Percentiles rank a stretch among this genome's conserved stretches.
These are phyloP conservation scores for Chrysanthemum makinoi DNA, from an alignment of 129 eudicot genomes.

Conservation along the genomic window DNA sequence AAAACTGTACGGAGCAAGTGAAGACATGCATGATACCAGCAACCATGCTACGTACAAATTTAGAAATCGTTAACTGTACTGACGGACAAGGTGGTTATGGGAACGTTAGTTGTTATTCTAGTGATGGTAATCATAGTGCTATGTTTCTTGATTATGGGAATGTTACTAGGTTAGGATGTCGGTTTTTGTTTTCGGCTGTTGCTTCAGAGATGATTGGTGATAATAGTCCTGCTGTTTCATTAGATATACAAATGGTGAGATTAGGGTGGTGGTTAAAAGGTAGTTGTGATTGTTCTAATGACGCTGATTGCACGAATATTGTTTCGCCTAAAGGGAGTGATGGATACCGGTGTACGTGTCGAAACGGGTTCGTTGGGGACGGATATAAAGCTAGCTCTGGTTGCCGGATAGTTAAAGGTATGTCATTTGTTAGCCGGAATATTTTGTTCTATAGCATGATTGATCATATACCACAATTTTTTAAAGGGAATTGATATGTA, in stretches of 20 bases:
- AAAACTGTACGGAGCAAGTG: slow-evolving; percentile 45
- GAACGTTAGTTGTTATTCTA: slow-evolving; percentile 60
- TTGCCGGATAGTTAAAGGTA: slow-evolving; percentile 46
- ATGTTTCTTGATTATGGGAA: slow-evolving; percentile 38
- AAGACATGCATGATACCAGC: slow-evolving; percentile 55
- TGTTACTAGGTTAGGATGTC: slow-evolving; percentile 36
- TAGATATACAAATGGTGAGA: slow-evolving; percentile 53
- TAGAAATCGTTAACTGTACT: slow-evolving; percentile 46
- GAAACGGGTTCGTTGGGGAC: slow-evolving; percentile 43
- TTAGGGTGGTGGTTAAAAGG: slow-evolving; percentile 69
- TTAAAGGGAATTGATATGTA: too few species aligned
- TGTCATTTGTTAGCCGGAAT: slow-evolving; percentile 4
- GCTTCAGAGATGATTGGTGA: slow-evolving; percentile 39
- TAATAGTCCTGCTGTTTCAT: slow-evolving; percentile 38
- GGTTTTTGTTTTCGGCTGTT: slow-evolving; percentile 44
- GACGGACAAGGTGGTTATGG: slow-evolving; percentile 9
- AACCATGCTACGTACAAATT: slow-evolving; percentile 43
- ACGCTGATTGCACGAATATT: slow-evolving; percentile 33
- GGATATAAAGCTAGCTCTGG: slow-evolving; percentile 43
- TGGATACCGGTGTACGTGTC: slow-evolving; percentile 46
- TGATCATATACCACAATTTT: too few species aligned
- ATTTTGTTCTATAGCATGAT: too few species aligned
- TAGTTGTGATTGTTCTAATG: slow-evolving; percentile 24
- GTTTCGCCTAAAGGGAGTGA: slow-evolving; percentile 30
- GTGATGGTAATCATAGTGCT: slow-evolving; percentile 15